phyloP scores from a whole-genome alignment of 2,329 filamentous ascomycete species.

The Fusarium dimerum region DNA sequence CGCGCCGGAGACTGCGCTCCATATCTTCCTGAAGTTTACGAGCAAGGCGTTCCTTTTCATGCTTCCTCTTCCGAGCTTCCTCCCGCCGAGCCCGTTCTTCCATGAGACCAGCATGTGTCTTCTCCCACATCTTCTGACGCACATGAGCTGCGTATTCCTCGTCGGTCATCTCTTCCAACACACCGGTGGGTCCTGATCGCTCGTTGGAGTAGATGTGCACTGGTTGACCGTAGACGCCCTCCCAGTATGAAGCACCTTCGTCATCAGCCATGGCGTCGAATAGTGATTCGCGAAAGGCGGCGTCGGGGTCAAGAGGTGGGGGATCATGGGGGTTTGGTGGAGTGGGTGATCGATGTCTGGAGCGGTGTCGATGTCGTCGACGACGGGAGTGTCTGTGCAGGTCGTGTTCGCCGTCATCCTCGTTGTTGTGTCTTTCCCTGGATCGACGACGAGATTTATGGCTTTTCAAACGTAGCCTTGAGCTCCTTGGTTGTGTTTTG shows the following conservation, averaged over 20 bases:
- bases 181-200: conserved; percentile 45
- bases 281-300: conserved; percentile 87
- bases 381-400: conserved; percentile 20
- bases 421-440: conserved; percentile 23
- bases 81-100: conserved; percentile 71
- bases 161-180: conserved; percentile 84
- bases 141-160: conserved; percentile 91
- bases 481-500: conserved; percentile 30
- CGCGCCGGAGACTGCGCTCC: conserved; percentile 67
- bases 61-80: conserved; percentile 51
- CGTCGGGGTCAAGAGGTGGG: conserved; percentile 62
- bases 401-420: conserved; percentile 27
- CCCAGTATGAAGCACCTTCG: conserved; percentile 94
- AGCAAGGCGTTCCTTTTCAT: conserved; percentile 51
- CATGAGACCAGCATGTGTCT: conserved; percentile 79
- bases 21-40: conserved; percentile 62
- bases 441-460: conserved; percentile 30
- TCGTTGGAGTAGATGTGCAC: conserved; percentile 74
- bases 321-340: conserved; percentile 49
- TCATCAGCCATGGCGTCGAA: conserved; percentile 98
- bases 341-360: conserved; percentile 45
- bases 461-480: conserved; percentile 38
- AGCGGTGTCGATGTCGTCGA: conserved; percentile 35
- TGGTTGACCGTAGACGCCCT: conserved; percentile 93
- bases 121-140: conserved; percentile 91